These are phyloP conservation scores for Tetrahymena elliotti DNA, from an alignment of 73 alveolate genomes.

Conservation along the genomic window DNA sequence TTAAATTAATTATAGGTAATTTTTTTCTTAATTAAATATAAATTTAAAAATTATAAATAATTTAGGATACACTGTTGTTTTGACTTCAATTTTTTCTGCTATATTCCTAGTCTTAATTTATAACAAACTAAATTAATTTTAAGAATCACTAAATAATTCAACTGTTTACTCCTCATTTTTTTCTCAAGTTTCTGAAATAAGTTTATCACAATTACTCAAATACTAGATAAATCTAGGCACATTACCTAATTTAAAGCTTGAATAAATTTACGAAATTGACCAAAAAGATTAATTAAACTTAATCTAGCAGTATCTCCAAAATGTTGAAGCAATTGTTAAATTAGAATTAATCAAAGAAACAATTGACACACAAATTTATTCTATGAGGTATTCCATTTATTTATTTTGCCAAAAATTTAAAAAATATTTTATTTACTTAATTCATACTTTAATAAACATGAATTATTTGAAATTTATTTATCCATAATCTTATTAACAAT, in stretches of 20 bases:
- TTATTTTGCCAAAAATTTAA: too few relatives aligned
- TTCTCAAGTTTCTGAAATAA: background rate
- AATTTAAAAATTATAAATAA: too few relatives aligned
- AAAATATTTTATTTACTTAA: too few relatives aligned
- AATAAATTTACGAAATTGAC: too few relatives aligned
- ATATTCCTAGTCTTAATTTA: background rate
- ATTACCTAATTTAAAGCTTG: background rate
- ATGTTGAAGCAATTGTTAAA: background rate
- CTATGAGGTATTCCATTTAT: background rate
- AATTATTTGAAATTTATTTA: too few relatives aligned
- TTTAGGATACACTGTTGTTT: background rate
- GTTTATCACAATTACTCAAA: background rate
- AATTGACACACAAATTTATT: background rate
- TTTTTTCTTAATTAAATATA: too few relatives aligned
- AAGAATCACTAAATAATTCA: background rate
- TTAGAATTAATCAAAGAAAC: background rate
- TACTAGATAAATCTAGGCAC: background rate
- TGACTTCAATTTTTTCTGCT: background rate
- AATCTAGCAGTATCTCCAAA: too few relatives aligned
- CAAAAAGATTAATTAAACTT: too few relatives aligned
- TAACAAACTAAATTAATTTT: too few relatives aligned
- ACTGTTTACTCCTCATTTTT: background rate
- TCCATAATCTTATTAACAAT: too few relatives aligned
- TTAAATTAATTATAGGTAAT: background rate
- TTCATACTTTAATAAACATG: too few relatives aligned